phyloP scores from a whole-genome alignment of 164 flowering plant genomes.

The Chloranthus sessilifolius region DNA sequence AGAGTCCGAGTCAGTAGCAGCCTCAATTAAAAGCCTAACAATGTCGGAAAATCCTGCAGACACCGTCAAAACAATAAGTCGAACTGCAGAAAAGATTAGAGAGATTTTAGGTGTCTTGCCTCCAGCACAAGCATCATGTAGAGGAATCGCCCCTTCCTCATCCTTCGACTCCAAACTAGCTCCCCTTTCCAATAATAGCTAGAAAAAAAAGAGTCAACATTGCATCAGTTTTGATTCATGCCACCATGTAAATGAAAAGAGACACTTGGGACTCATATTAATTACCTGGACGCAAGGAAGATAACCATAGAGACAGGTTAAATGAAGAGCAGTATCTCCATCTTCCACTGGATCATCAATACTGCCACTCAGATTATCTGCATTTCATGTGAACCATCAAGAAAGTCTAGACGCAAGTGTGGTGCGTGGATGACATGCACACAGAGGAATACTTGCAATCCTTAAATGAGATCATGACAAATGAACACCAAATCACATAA shows the following conservation, averaged over 20 bases:
- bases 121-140: conserved; percentile 97
- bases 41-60: conserved; percentile 68
- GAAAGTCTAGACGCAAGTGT: background rate
- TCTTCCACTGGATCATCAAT: conserved; percentile 82
- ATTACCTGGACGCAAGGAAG: conserved; percentile 67
- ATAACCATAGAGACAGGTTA: conserved; percentile 78
- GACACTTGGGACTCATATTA: background rate
- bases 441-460: background rate
- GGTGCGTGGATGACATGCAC: background rate
- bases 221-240: background rate
- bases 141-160: conserved; percentile 93
- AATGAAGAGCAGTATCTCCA: conserved; percentile 86
- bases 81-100: background rate
- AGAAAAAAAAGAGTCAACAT: conserved; percentile 6
- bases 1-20: conserved; percentile 34
- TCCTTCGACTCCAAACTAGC: conserved; percentile 72
- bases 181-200: conserved; percentile 86
- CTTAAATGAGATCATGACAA: background rate
- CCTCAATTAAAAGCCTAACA: conserved; percentile 49
- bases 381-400: background rate
- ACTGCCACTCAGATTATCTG: conserved; percentile 65
- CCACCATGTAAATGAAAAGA: background rate
- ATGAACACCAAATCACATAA: background rate
- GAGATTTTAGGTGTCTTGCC: conserved; percentile 29
- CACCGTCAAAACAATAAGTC: background rate